A percentile compares a stretch with the other conserved stretches of the same genome.
Evolutionary conservation across 345 rosid genomes (phyloP).

Genomic region (Sonneratia alba): DNA sequence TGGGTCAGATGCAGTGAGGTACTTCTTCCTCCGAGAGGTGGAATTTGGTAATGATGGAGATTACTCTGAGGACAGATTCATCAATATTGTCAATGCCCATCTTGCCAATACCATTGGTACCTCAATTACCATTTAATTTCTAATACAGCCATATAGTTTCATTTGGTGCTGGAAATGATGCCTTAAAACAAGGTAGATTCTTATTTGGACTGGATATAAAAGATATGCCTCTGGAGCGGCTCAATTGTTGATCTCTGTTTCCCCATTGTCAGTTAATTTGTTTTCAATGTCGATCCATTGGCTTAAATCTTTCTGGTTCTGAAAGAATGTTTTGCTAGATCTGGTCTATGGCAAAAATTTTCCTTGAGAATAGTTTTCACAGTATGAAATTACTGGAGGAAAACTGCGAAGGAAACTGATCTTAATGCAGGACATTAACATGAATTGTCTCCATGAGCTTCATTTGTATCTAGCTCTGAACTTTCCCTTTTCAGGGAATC

Average conservation of each 20-base stretch:
- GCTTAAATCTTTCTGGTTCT: not conserved
- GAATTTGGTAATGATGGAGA: constrained; percentile 95
- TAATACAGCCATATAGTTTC: not conserved
- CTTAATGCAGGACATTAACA: too few species aligned
- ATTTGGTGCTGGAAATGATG: not conserved
- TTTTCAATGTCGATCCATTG: not conserved
- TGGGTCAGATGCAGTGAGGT: constrained; percentile 88
- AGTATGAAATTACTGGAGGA: too few species aligned
- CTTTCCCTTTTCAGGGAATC: constrained; percentile 56
- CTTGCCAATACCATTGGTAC: constrained; percentile 91
- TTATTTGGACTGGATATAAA: not conserved
- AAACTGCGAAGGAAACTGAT: too few species aligned
- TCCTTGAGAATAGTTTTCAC: too few species aligned
- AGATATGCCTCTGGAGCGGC: not conserved
- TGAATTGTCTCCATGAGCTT: too few species aligned
- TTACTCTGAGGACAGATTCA: constrained; percentile 86
- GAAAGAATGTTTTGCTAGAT: not conserved
- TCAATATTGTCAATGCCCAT: constrained; percentile 81
- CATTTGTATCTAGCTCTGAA: too few species aligned
- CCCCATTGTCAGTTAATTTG: not conserved
- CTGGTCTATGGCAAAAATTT: not conserved
- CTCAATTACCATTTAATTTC: not conserved
- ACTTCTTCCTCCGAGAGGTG: constrained; percentile 81
- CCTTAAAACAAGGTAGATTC: not conserved
- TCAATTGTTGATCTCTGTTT: not conserved